Base-by-base conservation (phyloP, 129 eudicot genomes). In the Centaurea solstitialis region DNA sequence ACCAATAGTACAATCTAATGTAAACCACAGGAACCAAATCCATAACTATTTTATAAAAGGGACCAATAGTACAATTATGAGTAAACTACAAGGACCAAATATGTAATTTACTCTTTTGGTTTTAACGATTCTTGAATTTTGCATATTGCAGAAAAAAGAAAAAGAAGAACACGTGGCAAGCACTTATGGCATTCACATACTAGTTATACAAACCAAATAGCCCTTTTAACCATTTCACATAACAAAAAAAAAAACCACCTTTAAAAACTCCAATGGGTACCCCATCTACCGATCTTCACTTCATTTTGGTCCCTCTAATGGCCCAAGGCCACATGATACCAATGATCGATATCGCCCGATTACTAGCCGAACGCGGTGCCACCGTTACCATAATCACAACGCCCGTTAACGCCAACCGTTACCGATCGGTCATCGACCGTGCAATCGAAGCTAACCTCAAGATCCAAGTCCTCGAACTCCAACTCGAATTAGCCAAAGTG, bases 241-340 rank as follows among this genome's bases (percentile, higher is more conserved):
- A 64, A 9, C 22, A n/a, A n/a, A n/a, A 38, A 22, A 3, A 65
- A 12, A 9, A 65, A 37, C 24, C 38, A 38, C 50, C 33, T 26
- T 40, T 28, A 6, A 17, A 41, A 45, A 33, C 64, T 20, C 38
- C 30, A 68, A 82, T 82, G 85, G 71, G 50, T 68, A 68, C 83
- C 59, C 26, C 70, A 7, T n/a, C 64, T 6, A 76, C 8, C 5
- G 20, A 83, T 47, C 91, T 87, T 50, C 94, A 91, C 61, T 85
- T 87, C 53, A 79, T 87, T 12, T 64, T 91, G 76, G 9, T 88
- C 72, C 95, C 92, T 61, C 62, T 88, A 64, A 79, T 88, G 89
- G 85, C 92, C 15, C 95, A 77, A 72, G 92, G 95, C 68, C 95
- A 91, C 47, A 40, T 75, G 66, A 91, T 91, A 39, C 95, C 95